Conservation (phyloP, 1,139 yeast genomes). For the Blastobotrys indianensis region DNA sequence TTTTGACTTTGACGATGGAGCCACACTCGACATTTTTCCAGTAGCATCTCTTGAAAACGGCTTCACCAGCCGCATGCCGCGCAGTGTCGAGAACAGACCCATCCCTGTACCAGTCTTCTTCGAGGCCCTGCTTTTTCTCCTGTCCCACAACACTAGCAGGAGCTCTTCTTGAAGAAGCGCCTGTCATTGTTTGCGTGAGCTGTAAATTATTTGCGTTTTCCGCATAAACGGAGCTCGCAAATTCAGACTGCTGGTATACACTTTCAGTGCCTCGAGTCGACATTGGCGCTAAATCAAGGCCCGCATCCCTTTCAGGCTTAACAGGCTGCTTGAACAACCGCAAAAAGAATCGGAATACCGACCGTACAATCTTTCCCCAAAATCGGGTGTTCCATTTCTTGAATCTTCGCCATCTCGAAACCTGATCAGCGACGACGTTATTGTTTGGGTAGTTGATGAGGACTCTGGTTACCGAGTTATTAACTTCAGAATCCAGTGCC, state of each 20-base stretch:
- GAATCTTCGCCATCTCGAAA: slow-evolving; percentile 60
- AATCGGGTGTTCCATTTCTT: slow-evolving; percentile 43
- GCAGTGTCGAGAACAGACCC: slow-evolving; percentile 33
- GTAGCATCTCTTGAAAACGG: slow-evolving; percentile 55
- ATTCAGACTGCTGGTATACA: too few relatives aligned
- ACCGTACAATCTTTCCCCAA: slow-evolving; percentile 2
- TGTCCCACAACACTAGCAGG: not conserved
- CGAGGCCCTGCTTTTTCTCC: not conserved
- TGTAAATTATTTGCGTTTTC: not conserved
- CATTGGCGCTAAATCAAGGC: not conserved
- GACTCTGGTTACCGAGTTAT: slow-evolving; percentile 78
- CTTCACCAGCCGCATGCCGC: slow-evolving; percentile 28
- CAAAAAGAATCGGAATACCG: not conserved
- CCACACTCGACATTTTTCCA: slow-evolving; percentile 93
- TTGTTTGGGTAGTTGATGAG: slow-evolving; percentile 63
- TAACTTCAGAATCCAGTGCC: slow-evolving; percentile 71
- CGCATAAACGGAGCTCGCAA: too few relatives aligned
- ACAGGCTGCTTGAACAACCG: slow-evolving; percentile 7
- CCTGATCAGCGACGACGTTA: slow-evolving; percentile 62
- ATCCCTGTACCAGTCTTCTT: slow-evolving; percentile 6
- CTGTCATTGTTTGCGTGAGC: not conserved
- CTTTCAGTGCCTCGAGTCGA: too few relatives aligned
- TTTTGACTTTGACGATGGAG: slow-evolving; percentile 75
- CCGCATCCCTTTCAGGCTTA: not conserved
- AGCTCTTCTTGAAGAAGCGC: not conserved